Conservation (phyloP, 805 yeast genomes). For the Schwanniomyces pseudopolymorphus region DNA sequence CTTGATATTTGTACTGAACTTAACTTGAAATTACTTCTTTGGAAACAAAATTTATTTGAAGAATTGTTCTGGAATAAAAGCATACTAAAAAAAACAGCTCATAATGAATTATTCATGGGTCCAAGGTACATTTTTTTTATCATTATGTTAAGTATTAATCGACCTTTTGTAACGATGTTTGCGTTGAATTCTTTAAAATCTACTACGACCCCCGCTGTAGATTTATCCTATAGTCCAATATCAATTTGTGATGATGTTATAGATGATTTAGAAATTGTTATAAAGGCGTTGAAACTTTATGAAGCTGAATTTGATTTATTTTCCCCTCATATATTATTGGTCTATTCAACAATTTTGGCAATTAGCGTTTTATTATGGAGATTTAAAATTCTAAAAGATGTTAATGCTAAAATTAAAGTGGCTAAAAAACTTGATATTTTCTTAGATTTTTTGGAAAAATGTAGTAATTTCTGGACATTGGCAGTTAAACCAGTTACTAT, state of each 20-base stretch:
- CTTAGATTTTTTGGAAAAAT: slow-evolving; percentile 6
- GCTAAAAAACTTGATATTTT: slow-evolving; percentile 3
- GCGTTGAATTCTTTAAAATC: neutral
- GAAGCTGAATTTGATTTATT: slow-evolving; percentile 3
- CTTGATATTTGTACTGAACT: slow-evolving; percentile 3
- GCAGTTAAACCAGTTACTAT: slow-evolving; percentile 8
- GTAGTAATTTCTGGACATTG: slow-evolving; percentile 9
- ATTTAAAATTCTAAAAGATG: slow-evolving; percentile 2
- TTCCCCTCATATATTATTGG: slow-evolving; percentile 7
- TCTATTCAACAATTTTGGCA: slow-evolving; percentile 5
- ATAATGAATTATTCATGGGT: slow-evolving; percentile 8
- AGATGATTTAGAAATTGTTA: slow-evolving; percentile 9
- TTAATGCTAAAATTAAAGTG: neutral
- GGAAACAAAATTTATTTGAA: slow-evolving; percentile 6
- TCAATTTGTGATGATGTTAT: slow-evolving; percentile 10
- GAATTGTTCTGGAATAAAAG: slow-evolving; percentile 10
- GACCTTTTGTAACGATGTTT: slow-evolving; percentile 6
- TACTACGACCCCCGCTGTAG: slow-evolving; percentile 5
- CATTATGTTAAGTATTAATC: slow-evolving; percentile 8
- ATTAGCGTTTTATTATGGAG: slow-evolving; percentile 9
- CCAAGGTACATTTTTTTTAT: slow-evolving; percentile 9
- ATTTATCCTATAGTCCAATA: slow-evolving; percentile 4
- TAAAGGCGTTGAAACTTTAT: slow-evolving; percentile 3
- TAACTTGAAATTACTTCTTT: slow-evolving; percentile 6
- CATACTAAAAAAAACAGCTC: slow-evolving; percentile 7